Percentiles rank a stretch among this genome's conserved stretches.
phyloP scores from a whole-genome alignment of 257 asterid genomes.

The Solanum clarkiae region DNA sequence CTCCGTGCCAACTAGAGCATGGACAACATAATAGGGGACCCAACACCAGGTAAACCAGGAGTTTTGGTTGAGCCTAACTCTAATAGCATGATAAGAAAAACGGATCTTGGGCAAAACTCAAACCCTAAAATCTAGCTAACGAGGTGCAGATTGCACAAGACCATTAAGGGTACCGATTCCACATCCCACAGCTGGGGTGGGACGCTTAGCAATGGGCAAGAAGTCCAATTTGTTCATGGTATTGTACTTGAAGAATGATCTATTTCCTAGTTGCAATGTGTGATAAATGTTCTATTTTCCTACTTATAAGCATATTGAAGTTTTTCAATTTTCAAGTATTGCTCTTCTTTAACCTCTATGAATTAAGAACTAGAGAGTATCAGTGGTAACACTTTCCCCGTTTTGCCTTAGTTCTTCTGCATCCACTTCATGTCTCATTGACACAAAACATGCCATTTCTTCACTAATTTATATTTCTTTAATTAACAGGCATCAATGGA shows the following conservation, averaged over 20 bases:
- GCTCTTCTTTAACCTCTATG: background rate
- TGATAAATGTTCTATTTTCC: background rate
- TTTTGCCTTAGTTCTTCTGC: background rate
- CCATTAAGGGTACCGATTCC: background rate
- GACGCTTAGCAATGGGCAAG: background rate
- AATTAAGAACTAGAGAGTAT: background rate
- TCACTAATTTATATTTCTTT: background rate
- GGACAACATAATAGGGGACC: background rate
- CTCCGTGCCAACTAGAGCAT: background rate
- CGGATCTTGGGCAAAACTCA: no score
- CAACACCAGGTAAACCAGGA: background rate
- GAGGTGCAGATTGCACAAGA: no score
- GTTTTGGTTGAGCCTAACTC: background rate
- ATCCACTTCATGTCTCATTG: background rate
- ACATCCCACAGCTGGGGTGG: no score
- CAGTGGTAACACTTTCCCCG: background rate
- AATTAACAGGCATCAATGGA: constrained; percentile 28
- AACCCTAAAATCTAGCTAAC: no score
- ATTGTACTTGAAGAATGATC: background rate
- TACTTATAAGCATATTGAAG: background rate
- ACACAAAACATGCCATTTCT: background rate
- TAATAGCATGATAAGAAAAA: background rate
- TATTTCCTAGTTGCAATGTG: background rate
- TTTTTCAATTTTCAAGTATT: background rate
- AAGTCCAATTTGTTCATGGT: background rate